These are phyloP conservation scores for Toxoplasma gondii DNA, from an alignment of 169 alveolate species.

Conservation along the genomic window DNA sequence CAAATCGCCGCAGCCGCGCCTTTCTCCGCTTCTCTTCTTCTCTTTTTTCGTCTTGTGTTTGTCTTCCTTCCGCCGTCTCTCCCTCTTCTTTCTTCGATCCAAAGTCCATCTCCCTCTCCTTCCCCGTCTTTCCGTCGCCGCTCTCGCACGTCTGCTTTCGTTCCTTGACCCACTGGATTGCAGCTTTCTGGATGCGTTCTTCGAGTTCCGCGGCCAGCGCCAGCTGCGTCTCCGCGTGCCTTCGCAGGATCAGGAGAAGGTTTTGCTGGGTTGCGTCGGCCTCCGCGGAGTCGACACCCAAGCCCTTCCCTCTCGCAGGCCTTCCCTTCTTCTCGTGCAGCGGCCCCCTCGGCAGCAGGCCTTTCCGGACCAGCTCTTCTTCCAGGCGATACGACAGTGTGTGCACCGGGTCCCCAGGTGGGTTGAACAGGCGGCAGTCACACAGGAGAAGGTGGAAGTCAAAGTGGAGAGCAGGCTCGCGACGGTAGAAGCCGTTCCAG, in stretches of 20 bases:
- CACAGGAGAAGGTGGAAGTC: conserved; percentile 50
- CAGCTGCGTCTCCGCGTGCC: conserved; percentile 19
- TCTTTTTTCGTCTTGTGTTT: not conserved
- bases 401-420: conserved; percentile 18
- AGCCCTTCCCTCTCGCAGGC: not conserved
- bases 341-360: conserved; percentile 21
- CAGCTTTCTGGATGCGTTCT: not conserved
- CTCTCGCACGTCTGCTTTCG: not conserved
- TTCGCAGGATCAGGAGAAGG: not conserved
- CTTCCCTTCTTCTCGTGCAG: not conserved
- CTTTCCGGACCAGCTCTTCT: conserved; percentile 8
- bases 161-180: not conserved
- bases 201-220: not conserved
- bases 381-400: conserved; percentile 19
- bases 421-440: conserved; percentile 46
- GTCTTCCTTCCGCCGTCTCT: not conserved
- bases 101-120: not conserved
- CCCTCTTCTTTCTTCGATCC: not conserved
- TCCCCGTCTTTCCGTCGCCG: not conserved
- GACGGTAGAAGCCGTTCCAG: conserved; percentile 44
- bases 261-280: not conserved
- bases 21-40: not conserved
- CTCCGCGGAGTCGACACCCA: not conserved
- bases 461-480: conserved; percentile 52
- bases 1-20: not conserved